These are phyloP conservation scores for Globisporangium uncinulatum DNA, from an alignment of 352 stramenopile species.

Conservation along the genomic window DNA sequence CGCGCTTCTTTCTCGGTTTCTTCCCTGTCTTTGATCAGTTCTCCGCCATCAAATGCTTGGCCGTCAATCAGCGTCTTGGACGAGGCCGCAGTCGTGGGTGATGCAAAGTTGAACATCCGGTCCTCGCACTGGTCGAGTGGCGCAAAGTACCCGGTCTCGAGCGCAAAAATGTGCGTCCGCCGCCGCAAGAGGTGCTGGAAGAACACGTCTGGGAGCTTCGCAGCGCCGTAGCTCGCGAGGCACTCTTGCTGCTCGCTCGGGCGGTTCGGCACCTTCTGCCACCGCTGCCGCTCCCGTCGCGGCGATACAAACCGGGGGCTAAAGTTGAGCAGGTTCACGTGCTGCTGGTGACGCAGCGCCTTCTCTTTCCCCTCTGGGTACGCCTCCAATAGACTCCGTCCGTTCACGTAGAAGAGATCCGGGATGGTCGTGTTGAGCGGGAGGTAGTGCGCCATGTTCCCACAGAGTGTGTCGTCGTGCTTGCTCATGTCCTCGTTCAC, in stretches of 20 bases:
- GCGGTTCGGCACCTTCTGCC: background rate
- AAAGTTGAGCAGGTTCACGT: constrained; percentile 3
- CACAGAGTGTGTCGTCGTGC: constrained; percentile 57
- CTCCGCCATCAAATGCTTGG: background rate
- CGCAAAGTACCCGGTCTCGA: constrained; percentile 22
- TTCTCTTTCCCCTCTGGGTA: constrained; percentile 26
- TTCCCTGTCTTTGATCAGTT: background rate
- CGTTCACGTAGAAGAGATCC: constrained; percentile 42
- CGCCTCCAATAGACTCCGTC: constrained; percentile 42
- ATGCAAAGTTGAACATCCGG: constrained; percentile 3
- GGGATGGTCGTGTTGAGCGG: constrained; percentile 27
- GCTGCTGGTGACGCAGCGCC: constrained; percentile 32
- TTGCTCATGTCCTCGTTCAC: constrained; percentile 48
- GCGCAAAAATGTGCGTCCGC: constrained; percentile 41
- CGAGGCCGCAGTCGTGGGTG: background rate
- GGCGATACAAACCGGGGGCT: constrained; percentile 3
- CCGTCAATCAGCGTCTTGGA: background rate
- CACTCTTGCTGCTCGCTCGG: constrained; percentile 28
- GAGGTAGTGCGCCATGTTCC: constrained; percentile 60
- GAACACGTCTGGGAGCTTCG: constrained; percentile 20
- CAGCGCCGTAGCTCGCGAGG: constrained; percentile 26
- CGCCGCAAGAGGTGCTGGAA: constrained; percentile 29
- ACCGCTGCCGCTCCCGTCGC: constrained; percentile 10
- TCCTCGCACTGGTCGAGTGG: constrained; percentile 13
- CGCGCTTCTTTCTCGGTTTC: too few relatives aligned